Conservation (phyloP, 176 grass and related monocot species). For the Oryza brachyantha region DNA sequence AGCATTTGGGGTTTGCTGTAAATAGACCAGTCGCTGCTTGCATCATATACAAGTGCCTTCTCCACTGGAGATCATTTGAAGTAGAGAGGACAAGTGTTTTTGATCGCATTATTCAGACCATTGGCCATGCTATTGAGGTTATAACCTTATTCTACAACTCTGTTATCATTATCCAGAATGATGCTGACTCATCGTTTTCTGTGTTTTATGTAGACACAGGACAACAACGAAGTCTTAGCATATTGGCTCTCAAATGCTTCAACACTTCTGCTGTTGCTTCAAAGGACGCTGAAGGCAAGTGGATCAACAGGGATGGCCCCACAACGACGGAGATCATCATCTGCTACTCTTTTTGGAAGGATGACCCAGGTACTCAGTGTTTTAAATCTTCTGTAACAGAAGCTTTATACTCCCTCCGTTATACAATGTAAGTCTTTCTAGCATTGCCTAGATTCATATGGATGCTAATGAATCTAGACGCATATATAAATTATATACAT, state of each 20-base stretch:
- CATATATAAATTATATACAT: too few relatives aligned
- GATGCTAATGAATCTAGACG: too few relatives aligned
- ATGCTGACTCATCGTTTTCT: slow-evolving; percentile 34
- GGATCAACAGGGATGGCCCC: slow-evolving; percentile 92
- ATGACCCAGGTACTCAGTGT: slow-evolving; percentile 78
- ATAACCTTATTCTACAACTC: slow-evolving; percentile 24
- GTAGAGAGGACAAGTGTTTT: slow-evolving; percentile 99
- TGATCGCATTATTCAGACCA: slow-evolving; percentile 99
- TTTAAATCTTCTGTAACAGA: slow-evolving; percentile 23
- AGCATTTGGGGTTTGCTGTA: slow-evolving; percentile 85
- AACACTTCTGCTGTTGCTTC: slow-evolving; percentile 83
- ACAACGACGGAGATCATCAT: slow-evolving; percentile 81
- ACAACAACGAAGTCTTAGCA: slow-evolving; percentile 90
- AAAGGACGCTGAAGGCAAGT: slow-evolving; percentile 91
- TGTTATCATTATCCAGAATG: slow-evolving; percentile 13
- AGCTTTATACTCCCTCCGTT: background rate
- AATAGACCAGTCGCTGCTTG: slow-evolving; percentile 84
- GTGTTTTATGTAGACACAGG: slow-evolving; percentile 80
- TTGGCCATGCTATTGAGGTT: slow-evolving; percentile 99
- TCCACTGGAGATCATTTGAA: slow-evolving; percentile 99
- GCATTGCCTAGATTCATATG: too few relatives aligned
- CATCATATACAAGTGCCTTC: slow-evolving; percentile 99
- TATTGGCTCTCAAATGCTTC: slow-evolving; percentile 99
- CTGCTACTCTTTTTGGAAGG: slow-evolving; percentile 94
- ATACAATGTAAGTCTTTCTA: too few relatives aligned